Base-by-base conservation (phyloP, 352 stramenopile species). In the Pythium utonaiense region DNA sequence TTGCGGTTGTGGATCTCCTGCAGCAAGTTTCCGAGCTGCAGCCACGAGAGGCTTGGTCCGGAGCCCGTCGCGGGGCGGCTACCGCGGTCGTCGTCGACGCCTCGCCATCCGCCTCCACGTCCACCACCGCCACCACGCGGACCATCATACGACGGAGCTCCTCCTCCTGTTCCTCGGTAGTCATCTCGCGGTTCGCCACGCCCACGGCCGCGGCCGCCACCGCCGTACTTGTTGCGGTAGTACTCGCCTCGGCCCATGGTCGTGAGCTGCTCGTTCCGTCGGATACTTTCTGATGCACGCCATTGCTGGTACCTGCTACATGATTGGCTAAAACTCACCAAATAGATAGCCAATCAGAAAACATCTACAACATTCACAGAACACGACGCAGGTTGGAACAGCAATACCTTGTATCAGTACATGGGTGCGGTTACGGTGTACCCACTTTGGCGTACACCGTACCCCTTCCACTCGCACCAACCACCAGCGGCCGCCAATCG, bases 151-250 rank as follows among this genome's bases (percentile, higher is more conserved):
- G 38, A 45, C 5, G 38, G 17, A 27, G 38, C 19, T 24, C 14
- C 36, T 3, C 17, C 36, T 27, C 17, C 10, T 45, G 1, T 19
- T 45, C 38, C 17, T 45, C n/a, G 7, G n/a, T 50, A n/a, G 22
- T 50, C 42, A 17, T 50, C 42, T 3, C 42, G 42, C 16, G 31
- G 52, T 8, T 57, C 66, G 7, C 67, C 60, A 44, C 64, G 34
- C 8, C 68, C 64, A 16, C 62, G 60, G 42, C 70, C 57, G 19
- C 65, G 57, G 44, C 79, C 77, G 50, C 80, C 72, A 51, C 78
- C 66, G 52, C 82, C 86, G 57, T 90, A 96, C 69, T 95, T 96
- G 76, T 95, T 93, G 70, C 88, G 89, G 60, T 95, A 96, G 52
- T 87, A 95, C 63, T 95, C 85, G 24, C 88, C 88, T 27, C 83